Conservation (phyloP, 2,329 filamentous ascomycete species). For the Stemphylium vesicarium region DNA sequence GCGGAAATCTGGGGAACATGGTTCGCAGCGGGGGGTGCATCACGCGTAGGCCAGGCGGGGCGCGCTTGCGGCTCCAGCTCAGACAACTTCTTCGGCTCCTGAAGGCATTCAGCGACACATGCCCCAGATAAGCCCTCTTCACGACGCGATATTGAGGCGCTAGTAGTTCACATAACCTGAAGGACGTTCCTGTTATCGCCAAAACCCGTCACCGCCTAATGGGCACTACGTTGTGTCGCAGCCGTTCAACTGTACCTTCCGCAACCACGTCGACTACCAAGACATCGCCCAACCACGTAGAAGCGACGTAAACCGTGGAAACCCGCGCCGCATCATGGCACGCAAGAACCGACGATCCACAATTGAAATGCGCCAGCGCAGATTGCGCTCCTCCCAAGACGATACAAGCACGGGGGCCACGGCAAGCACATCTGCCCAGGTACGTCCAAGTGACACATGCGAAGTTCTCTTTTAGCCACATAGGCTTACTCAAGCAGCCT, state of each 20-base stretch:
- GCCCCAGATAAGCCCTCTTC: background rate
- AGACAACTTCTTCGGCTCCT: background rate
- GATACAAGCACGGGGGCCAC: background rate
- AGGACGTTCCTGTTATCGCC: background rate
- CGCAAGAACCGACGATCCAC: background rate
- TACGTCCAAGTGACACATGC: background rate
- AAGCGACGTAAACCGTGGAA: background rate
- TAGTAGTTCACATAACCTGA: background rate
- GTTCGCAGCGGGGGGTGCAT: background rate
- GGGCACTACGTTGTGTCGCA: background rate
- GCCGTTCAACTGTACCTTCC: background rate
- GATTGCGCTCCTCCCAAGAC: conserved; percentile 4
- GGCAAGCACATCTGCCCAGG: conserved; percentile 1
- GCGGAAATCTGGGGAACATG: background rate
- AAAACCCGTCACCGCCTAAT: background rate
- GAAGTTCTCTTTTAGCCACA: background rate
- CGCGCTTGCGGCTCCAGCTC: conserved; percentile 5
- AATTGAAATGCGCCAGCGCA: background rate
- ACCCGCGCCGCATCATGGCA: conserved; percentile 6
- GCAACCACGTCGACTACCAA: background rate
- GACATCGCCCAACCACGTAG: background rate
- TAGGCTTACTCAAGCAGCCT: conserved; percentile 13
- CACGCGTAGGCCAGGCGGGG: conserved; percentile 1
- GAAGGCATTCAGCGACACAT: background rate
- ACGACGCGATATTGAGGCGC: background rate